These are phyloP conservation scores for Plasmodium billcollinsi DNA, from an alignment of 169 alveolate species.

Conservation along the genomic window DNA sequence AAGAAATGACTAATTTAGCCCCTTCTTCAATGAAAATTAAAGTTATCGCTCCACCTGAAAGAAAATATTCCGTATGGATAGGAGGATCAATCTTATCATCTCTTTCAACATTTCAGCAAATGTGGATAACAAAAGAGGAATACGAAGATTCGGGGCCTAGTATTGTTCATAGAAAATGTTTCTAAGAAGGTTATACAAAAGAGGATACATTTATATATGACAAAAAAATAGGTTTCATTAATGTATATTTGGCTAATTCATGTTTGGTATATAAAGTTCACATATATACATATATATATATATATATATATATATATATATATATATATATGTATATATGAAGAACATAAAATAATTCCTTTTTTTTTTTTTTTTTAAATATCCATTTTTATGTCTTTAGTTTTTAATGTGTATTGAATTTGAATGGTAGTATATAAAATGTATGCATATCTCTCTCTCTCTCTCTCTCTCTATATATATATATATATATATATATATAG, in stretches of 20 bases:
- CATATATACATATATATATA: too few relatives aligned
- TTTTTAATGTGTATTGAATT: too few relatives aligned
- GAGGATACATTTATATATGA: background rate
- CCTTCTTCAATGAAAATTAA: conserved; percentile 97
- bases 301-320: too few relatives aligned
- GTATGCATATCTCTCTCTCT: too few relatives aligned
- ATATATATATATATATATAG: too few relatives aligned
- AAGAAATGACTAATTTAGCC: conserved; percentile 96
- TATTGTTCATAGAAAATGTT: conserved; percentile 98
- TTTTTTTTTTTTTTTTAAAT: background rate
- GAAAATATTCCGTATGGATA: conserved; percentile 98
- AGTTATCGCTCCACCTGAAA: conserved; percentile 99
- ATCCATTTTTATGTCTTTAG: too few relatives aligned
- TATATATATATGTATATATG: too few relatives aligned
- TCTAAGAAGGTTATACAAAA: conserved; percentile 80
- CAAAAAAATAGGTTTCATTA: too few relatives aligned
- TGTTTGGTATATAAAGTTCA: background rate
- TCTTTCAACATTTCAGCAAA: conserved; percentile 96
- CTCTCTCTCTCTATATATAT: too few relatives aligned
- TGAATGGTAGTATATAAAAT: too few relatives aligned
- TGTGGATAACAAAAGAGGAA: conserved; percentile 99
- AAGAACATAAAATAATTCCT: too few relatives aligned
- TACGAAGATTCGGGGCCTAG: conserved; percentile 99
- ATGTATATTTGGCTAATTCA: background rate
- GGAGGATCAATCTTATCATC: conserved; percentile 99